phyloP scores from a whole-genome alignment of 345 rosid genomes.

The Laguncularia racemosa region DNA sequence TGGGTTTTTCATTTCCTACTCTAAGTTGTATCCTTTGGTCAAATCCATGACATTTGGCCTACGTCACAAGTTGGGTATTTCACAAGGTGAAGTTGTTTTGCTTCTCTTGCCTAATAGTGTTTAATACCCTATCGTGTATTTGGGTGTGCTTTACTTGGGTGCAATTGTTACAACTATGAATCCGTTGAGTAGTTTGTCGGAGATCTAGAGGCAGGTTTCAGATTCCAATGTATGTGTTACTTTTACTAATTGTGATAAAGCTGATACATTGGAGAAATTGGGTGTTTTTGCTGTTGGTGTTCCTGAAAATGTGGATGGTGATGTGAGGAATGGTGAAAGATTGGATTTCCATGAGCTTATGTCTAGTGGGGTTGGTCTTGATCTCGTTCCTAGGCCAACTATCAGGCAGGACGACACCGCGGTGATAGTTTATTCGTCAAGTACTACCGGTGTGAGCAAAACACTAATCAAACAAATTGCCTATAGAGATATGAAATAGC shows the following conservation, averaged over 20 bases:
- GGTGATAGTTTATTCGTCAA: constrained; percentile 73
- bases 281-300: constrained; percentile 34
- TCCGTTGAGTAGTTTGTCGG: constrained; percentile 40
- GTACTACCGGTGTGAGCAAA: constrained; percentile 78
- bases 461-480: no score
- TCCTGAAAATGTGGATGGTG: constrained; percentile 35
- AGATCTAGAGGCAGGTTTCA: constrained; percentile 36
- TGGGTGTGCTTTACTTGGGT: constrained; percentile 52
- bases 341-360: constrained; percentile 33
- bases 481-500: no score
- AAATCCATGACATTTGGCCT: constrained; percentile 51
- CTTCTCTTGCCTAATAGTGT: constrained; percentile 65
- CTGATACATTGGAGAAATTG: constrained; percentile 21
- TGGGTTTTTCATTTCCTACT: constrained; percentile 54
- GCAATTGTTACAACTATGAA: constrained; percentile 63
- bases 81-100: constrained; percentile 59
- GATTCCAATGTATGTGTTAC: constrained; percentile 40
- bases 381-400: constrained; percentile 19
- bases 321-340: constrained; percentile 11
- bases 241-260: constrained; percentile 33
- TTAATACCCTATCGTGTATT: constrained; percentile 50
- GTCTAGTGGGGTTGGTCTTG: constrained; percentile 15
- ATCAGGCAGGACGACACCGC: constrained; percentile 73
- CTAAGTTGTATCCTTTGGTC: constrained; percentile 36
- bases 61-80: constrained; percentile 33